Percentiles rank a stretch among this genome's conserved stretches.
These are phyloP conservation scores for Amphirosellinia nigrospora DNA, from an alignment of 495 filamentous ascomycete species.

Conservation along the genomic window DNA sequence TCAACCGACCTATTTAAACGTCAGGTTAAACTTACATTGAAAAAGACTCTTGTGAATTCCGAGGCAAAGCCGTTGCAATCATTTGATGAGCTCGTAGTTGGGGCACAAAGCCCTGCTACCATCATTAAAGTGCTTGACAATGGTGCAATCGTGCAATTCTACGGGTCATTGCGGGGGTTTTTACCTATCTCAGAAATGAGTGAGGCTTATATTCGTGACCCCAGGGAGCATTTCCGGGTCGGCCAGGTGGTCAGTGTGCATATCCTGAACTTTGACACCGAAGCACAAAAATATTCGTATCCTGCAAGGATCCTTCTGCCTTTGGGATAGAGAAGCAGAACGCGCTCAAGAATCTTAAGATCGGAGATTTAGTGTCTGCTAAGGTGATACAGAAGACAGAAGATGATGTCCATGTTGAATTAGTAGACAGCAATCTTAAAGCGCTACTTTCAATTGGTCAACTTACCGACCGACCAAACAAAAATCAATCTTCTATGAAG, in stretches of 20 bases:
- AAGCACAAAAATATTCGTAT: constrained; percentile 77
- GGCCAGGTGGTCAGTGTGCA: constrained; percentile 92
- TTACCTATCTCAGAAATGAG: constrained; percentile 96
- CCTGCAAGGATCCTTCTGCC: constrained; percentile 85
- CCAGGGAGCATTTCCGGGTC: constrained; percentile 81
- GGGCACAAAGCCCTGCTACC: constrained; percentile 80
- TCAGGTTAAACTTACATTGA: constrained; percentile 85
- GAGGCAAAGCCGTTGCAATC: constrained; percentile 76
- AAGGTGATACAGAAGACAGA: constrained; percentile 84
- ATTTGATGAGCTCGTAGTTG: constrained; percentile 71
- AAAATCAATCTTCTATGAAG: constrained; percentile 74
- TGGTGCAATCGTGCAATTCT: constrained; percentile 94
- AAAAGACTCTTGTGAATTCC: constrained; percentile 92
- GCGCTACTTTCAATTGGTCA: constrained; percentile 77
- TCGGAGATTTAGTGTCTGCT: constrained; percentile 74
- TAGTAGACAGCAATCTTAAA: constrained; percentile 72
- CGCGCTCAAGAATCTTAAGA: constrained; percentile 71
- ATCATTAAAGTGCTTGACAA: constrained; percentile 76
- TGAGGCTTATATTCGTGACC: constrained; percentile 90
- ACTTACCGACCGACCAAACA: constrained; percentile 78
- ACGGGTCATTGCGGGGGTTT: constrained; percentile 79
- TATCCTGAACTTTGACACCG: constrained; percentile 76
- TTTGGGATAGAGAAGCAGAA: constrained; percentile 77
- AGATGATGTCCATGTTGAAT: constrained; percentile 77
- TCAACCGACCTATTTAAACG: constrained; percentile 78